phyloP scores from a whole-genome alignment of 345 rosid genomes.

The Diplotaxis tenuifolia region DNA sequence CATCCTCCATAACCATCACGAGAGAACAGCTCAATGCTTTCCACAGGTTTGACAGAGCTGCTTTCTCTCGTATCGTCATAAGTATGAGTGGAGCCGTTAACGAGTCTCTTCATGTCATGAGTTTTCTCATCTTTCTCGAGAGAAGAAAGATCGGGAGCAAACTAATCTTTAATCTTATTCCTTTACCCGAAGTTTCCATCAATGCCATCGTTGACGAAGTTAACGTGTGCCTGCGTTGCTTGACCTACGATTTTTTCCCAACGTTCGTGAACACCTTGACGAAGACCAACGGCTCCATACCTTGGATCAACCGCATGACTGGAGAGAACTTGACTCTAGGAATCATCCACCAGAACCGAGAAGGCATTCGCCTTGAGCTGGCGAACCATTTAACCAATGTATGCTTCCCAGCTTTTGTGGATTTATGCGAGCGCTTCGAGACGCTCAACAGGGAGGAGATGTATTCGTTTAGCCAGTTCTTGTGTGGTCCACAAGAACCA shows the following conservation, averaged over 20 bases:
- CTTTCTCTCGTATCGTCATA: conserved; percentile 47
- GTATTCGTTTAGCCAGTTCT: not conserved
- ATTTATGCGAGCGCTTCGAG: conserved; percentile 26
- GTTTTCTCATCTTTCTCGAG: conserved; percentile 60
- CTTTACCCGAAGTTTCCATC: conserved; percentile 37
- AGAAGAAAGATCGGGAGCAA: conserved; percentile 17
- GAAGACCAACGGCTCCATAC: conserved; percentile 1
- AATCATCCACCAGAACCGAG: conserved; percentile 44
- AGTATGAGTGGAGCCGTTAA: conserved; percentile 41
- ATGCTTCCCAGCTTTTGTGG: conserved; percentile 53
- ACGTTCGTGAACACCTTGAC: not conserved
- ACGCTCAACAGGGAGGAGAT: not conserved
- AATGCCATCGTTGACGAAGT: conserved; percentile 51
- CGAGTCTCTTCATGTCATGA: conserved; percentile 55
- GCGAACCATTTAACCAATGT: conserved; percentile 34
- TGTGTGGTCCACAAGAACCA: not conserved
- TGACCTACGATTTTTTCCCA: conserved; percentile 11
- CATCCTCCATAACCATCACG: conserved; percentile 7
- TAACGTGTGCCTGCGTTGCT: conserved; percentile 41
- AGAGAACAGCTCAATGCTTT: conserved; percentile 48
- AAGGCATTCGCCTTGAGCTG: conserved; percentile 18
- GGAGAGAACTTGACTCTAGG: conserved; percentile 29
- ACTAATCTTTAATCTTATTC: conserved; percentile 32
- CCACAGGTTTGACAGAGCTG: conserved; percentile 53
- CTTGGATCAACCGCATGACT: conserved; percentile 37